These are phyloP conservation scores for Talaromyces albobiverticillius DNA, from an alignment of 2,329 filamentous ascomycete genomes.

Conservation along the genomic window DNA sequence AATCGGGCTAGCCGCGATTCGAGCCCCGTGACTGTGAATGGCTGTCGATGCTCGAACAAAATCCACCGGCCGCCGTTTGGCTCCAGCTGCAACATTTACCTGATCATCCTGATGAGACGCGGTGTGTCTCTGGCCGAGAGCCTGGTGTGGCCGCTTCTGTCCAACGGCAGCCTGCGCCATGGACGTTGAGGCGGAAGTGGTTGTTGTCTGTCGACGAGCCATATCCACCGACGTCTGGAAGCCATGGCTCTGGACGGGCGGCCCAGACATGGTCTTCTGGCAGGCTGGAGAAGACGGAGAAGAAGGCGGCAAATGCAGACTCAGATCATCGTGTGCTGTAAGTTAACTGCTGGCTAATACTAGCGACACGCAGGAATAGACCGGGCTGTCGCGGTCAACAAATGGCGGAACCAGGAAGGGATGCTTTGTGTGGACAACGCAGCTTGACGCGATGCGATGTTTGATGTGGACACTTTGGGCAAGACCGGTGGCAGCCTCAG, in stretches of 20 bases:
- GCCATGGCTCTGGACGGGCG: slow-evolving; percentile 48
- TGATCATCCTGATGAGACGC: background rate
- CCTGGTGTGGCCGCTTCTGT: slow-evolving; percentile 44
- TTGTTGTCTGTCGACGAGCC: slow-evolving; percentile 35
- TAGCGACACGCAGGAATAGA: too few relatives aligned
- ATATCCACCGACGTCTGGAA: slow-evolving; percentile 48
- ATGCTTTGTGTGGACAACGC: too few relatives aligned
- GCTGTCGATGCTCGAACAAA: slow-evolving; percentile 28
- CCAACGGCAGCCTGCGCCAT: slow-evolving; percentile 44
- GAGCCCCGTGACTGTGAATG: slow-evolving; percentile 19
- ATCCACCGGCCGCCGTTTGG: slow-evolving; percentile 18
- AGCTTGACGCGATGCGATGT: background rate
- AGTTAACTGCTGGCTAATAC: too few relatives aligned
- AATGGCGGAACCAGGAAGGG: too few relatives aligned
- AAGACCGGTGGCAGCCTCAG: background rate
- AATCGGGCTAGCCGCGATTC: slow-evolving; percentile 43
- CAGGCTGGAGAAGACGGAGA: background rate
- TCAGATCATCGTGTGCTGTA: too few relatives aligned
- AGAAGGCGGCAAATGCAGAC: background rate
- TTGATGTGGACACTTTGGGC: slow-evolving; percentile 1
- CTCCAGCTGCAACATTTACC: background rate
- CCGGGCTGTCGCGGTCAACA: too few relatives aligned
- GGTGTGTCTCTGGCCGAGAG: background rate
- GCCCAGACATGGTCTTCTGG: background rate
- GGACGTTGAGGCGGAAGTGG: slow-evolving; percentile 22